These are phyloP conservation scores for Mycena galopus DNA, from an alignment of 768 basidiomycete species.

Conservation along the genomic window DNA sequence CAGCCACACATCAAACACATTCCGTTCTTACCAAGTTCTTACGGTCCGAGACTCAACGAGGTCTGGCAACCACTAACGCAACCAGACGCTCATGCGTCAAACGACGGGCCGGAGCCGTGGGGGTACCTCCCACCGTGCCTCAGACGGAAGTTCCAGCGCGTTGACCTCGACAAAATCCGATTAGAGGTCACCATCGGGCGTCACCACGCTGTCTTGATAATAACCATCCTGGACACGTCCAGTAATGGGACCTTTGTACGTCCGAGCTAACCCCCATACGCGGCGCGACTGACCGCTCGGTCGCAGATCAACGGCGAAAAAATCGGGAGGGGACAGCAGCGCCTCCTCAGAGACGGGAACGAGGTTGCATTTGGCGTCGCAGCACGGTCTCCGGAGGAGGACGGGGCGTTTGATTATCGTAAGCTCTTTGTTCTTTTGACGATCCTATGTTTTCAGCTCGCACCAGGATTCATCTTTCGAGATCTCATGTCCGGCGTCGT, in stretches of 20 bases:
- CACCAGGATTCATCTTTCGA: slow-evolving; percentile 78
- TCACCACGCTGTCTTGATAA: slow-evolving; percentile 54
- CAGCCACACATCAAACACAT: too few species aligned
- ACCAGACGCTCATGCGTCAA: neutral
- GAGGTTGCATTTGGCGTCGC: slow-evolving; percentile 87
- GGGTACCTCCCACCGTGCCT: slow-evolving; percentile 76
- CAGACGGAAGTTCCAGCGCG: slow-evolving; percentile 60
- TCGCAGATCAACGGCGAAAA: slow-evolving; percentile 75
- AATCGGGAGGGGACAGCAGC: slow-evolving; percentile 68
- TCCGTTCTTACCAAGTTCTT: too few species aligned
- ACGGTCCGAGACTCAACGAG: too few species aligned
- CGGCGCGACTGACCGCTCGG: neutral
- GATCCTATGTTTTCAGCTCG: neutral
- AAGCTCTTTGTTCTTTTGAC: slow-evolving; percentile 45
- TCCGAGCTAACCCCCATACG: neutral
- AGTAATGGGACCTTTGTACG: slow-evolving; percentile 82
- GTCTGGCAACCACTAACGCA: slow-evolving; percentile 16
- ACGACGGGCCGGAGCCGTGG: slow-evolving; percentile 71
- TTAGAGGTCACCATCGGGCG: slow-evolving; percentile 69
- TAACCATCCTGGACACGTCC: slow-evolving; percentile 69
- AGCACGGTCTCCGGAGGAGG: slow-evolving; percentile 57
- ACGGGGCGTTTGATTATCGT: slow-evolving; percentile 81
- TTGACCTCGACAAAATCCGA: slow-evolving; percentile 72
- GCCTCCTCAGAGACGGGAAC: slow-evolving; percentile 81
- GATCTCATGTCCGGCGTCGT: slow-evolving; percentile 67